Evolutionary conservation across 2,329 filamentous ascomycete genomes (phyloP).

Genomic region (Xylaria sp.): DNA sequence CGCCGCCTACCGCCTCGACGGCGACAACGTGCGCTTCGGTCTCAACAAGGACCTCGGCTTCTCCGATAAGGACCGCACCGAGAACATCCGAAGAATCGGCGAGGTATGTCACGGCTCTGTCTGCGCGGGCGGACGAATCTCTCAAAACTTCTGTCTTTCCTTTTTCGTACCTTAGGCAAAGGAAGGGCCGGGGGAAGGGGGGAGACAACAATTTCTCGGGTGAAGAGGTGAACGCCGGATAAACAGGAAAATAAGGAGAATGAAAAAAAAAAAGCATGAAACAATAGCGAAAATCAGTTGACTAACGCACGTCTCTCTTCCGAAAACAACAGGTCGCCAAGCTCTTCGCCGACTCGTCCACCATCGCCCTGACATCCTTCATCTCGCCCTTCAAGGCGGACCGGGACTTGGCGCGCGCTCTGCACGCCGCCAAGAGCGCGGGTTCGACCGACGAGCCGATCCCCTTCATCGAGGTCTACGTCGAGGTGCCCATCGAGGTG

Average conservation of each 20-base stretch:
- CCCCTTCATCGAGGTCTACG: constrained; percentile 90
- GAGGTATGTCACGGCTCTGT: constrained; percentile 64
- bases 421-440: constrained; percentile 69
- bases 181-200: not conserved
- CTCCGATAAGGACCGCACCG: constrained; percentile 88
- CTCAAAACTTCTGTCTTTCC: too few species aligned
- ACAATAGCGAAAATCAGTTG: not conserved
- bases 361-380: constrained; percentile 91
- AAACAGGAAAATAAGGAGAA: not conserved
- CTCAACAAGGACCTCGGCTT: constrained; percentile 98
- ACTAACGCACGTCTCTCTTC: constrained; percentile 4
- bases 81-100: constrained; percentile 96
- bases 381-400: constrained; percentile 94
- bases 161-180: not conserved
- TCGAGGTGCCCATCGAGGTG: constrained; percentile 89
- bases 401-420: constrained; percentile 76
- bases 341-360: constrained; percentile 89
- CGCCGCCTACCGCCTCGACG: constrained; percentile 90
- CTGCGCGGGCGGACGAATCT: too few species aligned
- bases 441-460: constrained; percentile 66
- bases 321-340: constrained; percentile 73
- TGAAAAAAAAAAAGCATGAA: not conserved
- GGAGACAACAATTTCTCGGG: not conserved
- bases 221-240: too few species aligned
- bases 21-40: constrained; percentile 97